Evolutionary conservation across 352 stramenopile species (phyloP).

Genomic region (Phytophthora pistaciae): DNA sequence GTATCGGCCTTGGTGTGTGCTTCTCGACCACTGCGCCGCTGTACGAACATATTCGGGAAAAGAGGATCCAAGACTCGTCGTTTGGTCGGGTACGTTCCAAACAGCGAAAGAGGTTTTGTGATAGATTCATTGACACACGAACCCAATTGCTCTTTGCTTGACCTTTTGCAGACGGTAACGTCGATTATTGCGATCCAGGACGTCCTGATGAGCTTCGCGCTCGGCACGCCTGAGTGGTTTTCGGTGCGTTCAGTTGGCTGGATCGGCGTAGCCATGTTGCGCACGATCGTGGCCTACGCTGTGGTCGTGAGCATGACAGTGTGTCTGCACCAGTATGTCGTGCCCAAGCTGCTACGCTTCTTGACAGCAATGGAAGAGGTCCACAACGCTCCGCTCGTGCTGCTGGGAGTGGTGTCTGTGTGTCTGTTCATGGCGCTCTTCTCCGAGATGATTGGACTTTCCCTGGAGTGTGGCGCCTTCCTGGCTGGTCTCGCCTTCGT

Average conservation of each 20-base stretch:
- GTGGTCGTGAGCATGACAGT: constrained; percentile 75
- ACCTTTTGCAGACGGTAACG: constrained; percentile 67
- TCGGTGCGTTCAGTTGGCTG: constrained; percentile 73
- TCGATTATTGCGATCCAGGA: constrained; percentile 90
- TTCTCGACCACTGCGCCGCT: constrained; percentile 88
- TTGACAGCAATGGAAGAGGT: constrained; percentile 84
- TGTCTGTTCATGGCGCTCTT: constrained; percentile 89
- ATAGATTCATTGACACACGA: not conserved
- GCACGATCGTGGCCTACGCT: constrained; percentile 75
- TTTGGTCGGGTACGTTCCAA: constrained; percentile 69
- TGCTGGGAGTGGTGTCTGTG: constrained; percentile 87
- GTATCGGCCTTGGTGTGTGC: constrained; percentile 78
- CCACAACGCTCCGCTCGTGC: constrained; percentile 77
- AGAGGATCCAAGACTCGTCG: constrained; percentile 84
- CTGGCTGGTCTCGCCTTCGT: constrained; percentile 85
- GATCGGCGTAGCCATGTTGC: constrained; percentile 76
- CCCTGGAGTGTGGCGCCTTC: constrained; percentile 86
- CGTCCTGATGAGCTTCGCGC: constrained; percentile 87
- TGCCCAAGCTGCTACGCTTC: constrained; percentile 77
- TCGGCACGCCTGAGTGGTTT: constrained; percentile 89
- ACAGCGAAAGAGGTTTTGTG: not conserved
- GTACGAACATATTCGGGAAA: constrained; percentile 83
- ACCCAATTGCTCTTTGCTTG: constrained; percentile 12
- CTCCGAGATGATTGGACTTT: constrained; percentile 84
- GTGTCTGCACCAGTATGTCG: constrained; percentile 77